Percentiles rank a stretch among this genome's conserved stretches.
phyloP scores from a whole-genome alignment of 805 yeast genomes.

The Lipomyces starkeyi region DNA sequence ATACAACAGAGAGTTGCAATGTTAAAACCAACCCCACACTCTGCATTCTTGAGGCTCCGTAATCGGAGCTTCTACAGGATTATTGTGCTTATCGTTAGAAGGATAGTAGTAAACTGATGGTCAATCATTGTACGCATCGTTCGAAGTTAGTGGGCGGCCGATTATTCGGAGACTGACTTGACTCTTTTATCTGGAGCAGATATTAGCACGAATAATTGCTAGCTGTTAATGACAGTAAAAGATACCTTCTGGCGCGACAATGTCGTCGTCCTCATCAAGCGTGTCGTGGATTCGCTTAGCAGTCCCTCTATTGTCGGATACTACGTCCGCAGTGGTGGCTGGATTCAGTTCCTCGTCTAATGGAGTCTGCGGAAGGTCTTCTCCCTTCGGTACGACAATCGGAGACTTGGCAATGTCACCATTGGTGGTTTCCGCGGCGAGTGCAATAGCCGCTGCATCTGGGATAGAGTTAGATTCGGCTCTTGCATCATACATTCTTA shows the following conservation, averaged over 20 bases:
- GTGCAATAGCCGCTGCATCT: not conserved
- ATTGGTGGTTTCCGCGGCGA: not conserved
- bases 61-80: not conserved
- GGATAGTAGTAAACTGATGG: too few relatives aligned
- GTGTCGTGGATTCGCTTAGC: not conserved
- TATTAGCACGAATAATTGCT: not conserved
- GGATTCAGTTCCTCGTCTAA: not conserved
- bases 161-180: not conserved
- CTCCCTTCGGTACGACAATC: not conserved
- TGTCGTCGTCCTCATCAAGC: conserved; percentile 2
- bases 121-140: not conserved
- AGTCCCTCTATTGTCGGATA: not conserved
- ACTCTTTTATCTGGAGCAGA: not conserved
- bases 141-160: not conserved
- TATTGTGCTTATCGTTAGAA: too few relatives aligned
- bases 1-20: not conserved
- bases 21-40: not conserved
- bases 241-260: not conserved
- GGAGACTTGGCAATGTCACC: not conserved
- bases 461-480: not conserved
- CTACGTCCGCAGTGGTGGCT: not conserved
- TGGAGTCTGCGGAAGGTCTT: not conserved
- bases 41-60: not conserved
- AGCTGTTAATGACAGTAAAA: not conserved
- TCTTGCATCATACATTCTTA: not conserved